Evolutionary conservation across 495 filamentous ascomycete genomes (phyloP).

Genomic region (Podospora conica): DNA sequence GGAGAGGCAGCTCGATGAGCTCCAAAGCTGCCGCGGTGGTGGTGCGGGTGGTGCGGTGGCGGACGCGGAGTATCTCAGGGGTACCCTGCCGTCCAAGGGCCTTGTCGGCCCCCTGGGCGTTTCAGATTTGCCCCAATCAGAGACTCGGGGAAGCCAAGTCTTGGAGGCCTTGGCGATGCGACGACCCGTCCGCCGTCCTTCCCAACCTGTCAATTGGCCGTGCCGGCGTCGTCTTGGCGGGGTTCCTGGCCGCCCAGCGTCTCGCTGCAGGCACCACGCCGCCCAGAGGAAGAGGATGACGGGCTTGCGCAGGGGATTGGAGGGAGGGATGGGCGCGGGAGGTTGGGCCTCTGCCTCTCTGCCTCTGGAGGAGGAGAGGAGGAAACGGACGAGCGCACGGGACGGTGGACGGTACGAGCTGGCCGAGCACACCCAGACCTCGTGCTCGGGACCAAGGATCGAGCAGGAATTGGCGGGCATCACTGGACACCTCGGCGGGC

Average conservation of each 20-base stretch:
- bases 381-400: background rate
- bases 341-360: background rate
- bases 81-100: background rate
- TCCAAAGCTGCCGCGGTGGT: background rate
- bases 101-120: slow-evolving; percentile 5
- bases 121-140: slow-evolving; percentile 7
- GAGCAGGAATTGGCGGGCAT: background rate
- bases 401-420: background rate
- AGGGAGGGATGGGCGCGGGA: background rate
- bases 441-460: background rate
- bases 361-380: too few relatives aligned
- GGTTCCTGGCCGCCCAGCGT: background rate
- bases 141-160: background rate
- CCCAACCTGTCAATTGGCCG: slow-evolving; percentile 3
- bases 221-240: background rate
- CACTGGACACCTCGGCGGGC: background rate
- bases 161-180: slow-evolving; percentile 9
- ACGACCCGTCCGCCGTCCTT: slow-evolving; percentile 3
- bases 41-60: background rate
- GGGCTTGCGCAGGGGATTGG: background rate
- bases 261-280: slow-evolving; percentile 10
- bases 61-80: background rate
- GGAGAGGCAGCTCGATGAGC: background rate
- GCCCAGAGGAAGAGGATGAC: background rate
- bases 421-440: background rate